Percentiles rank a stretch among this genome's conserved stretches.
Evolutionary conservation across 177 flowering plant genomes (phyloP).

Genomic region (Vitis hybrid): DNA sequence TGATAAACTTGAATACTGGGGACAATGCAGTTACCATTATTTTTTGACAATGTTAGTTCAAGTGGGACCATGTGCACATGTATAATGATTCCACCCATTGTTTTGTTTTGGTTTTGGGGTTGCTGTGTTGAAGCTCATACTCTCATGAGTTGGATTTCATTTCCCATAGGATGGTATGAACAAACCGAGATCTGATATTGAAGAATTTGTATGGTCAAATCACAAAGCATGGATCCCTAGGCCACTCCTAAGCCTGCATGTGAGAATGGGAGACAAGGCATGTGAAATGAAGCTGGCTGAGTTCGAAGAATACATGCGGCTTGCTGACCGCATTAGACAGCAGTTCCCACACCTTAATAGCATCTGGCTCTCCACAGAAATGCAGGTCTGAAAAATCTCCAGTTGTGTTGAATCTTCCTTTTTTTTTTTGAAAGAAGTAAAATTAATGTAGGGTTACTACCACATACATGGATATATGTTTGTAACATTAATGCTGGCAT

Average conservation of each 20-base stretch:
- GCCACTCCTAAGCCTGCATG: conserved; percentile 93
- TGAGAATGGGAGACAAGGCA: conserved; percentile 98
- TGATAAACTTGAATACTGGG: no score
- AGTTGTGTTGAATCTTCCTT: no score
- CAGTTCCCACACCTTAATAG: conserved; percentile 72
- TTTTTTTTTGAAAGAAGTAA: no score
- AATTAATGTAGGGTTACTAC: no score
- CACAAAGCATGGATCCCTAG: conserved; percentile 86
- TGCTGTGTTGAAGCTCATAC: no score
- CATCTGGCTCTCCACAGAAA: conserved; percentile 97
- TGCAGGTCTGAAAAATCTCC: conserved; percentile 21
- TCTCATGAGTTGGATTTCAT: no score
- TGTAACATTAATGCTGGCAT: neutral
- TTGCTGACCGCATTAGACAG: conserved; percentile 58
- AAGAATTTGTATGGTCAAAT: conserved; percentile 76
- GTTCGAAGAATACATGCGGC: conserved; percentile 78
- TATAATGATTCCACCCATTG: no score
- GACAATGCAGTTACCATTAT: no score
- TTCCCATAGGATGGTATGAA: conserved; percentile 33
- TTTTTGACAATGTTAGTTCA: no score
- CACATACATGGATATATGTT: no score
- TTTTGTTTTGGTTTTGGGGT: no score
- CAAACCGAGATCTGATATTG: conserved; percentile 48
- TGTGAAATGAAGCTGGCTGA: conserved; percentile 93
- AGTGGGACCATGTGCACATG: no score